Evolutionary conservation across 202 grass and related monocot species (phyloP).

Genomic region (Hordeum pubiflorum): DNA sequence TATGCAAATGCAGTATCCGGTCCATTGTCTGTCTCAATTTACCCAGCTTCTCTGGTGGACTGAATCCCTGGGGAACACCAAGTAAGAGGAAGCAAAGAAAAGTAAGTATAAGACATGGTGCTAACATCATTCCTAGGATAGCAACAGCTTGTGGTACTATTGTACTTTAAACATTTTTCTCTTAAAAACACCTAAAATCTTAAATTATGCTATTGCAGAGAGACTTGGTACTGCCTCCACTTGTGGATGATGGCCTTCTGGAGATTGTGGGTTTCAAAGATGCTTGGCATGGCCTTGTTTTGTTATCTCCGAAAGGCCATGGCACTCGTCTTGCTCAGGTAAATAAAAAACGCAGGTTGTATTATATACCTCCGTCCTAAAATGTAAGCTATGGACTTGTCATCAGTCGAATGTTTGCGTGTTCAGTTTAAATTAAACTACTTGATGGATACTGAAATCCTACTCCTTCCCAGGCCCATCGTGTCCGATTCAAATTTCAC

Average conservation of each 20-base stretch:
- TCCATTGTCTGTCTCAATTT: conserved; percentile 93
- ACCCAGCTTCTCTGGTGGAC: conserved; percentile 95
- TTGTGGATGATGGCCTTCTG: conserved; percentile 88
- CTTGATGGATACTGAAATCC: background rate
- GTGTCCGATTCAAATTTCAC: conserved; percentile 70
- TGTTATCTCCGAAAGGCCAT: conserved; percentile 75
- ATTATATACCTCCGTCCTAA: background rate
- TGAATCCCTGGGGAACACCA: conserved; percentile 96
- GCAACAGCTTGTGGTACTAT: background rate
- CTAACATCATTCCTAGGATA: background rate
- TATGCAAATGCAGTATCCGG: conserved; percentile 51
- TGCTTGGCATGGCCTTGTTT: conserved; percentile 95
- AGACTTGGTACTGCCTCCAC: conserved; percentile 73
- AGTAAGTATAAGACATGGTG: conserved; percentile 39
- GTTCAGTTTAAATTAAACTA: background rate
- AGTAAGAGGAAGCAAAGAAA: conserved; percentile 78
- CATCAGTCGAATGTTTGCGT: background rate
- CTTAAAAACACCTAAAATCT: background rate
- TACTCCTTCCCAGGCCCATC: conserved; percentile 46
- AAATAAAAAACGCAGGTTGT: background rate
- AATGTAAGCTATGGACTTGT: background rate
- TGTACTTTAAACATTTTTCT: background rate
- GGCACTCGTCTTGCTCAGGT: conserved; percentile 96
- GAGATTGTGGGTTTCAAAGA: conserved; percentile 97
- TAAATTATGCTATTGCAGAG: conserved; percentile 48